Evolutionary conservation across 495 filamentous ascomycete genomes (phyloP), one percentile per base, ranked within the genome.

Genomic region (Alectoria sarmentosa): DNA sequence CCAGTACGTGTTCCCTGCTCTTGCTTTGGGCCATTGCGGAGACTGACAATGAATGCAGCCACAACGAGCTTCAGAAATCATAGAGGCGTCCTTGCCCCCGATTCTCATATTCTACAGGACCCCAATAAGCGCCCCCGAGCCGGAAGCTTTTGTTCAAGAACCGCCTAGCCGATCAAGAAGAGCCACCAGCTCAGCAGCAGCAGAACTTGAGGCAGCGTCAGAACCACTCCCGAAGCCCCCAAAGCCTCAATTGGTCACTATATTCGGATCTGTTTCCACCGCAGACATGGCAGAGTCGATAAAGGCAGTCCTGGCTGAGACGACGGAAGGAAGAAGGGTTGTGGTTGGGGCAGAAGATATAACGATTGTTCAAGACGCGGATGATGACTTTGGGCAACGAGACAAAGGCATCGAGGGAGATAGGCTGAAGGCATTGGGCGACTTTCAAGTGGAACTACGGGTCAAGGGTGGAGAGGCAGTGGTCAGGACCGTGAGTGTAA

Each of bases 181-280:
- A 10, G 72, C 73, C 34, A 60, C 48, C 38, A 68, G 65, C n/a
- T 59, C 66, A 36, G 61, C 67, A 37, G 62, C 60, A n/a, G 71
- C 65, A 37, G 63, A 65, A 28, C 62, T 67, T 41, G 67, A 73
- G 9, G 64, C 69, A 10, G 70, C 70, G 17, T 69, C 70, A 57
- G 65, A 69, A 30, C 60, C 69, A 44, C 23, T 62, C 30, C 41
- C 66, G n/a, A 69, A 74, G 28, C 32, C 63, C 26, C 28, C 69
- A 17, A 71, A 75, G 37, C 60, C 66, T 23, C 52, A 48, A 21
- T 17, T 65, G 26, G 69, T 48, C 9, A 67, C 74, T 28, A 85
- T 87, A 55, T 84, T 81, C 63, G 85, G 85, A 19, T 84, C 82
- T 4, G 83, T 87, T 34, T 76, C 80, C 19, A 77, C 78, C 7